Evolutionary conservation across 768 basidiomycete species (phyloP).

Genomic region (Agrocybe pediades): DNA sequence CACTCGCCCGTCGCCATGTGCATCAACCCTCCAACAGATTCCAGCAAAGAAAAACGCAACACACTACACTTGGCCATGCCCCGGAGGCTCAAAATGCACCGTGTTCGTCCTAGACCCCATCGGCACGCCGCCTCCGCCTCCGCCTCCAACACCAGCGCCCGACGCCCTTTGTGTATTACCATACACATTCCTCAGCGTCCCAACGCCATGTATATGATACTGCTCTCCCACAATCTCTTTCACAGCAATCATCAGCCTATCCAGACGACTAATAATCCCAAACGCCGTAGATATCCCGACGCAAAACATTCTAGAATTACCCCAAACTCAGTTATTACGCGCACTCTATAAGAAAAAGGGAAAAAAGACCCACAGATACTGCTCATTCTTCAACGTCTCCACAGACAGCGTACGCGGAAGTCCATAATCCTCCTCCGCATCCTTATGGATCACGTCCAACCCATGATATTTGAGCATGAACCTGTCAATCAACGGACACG

Average conservation of each 20-base stretch:
- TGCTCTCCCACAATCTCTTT: conserved; percentile 89
- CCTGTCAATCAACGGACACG: conserved; percentile 62
- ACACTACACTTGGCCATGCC: no score
- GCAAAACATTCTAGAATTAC: conserved; percentile 58
- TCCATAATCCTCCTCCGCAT: conserved; percentile 74
- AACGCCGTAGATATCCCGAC: conserved; percentile 74
- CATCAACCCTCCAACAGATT: no score
- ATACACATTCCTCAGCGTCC: conserved; percentile 15
- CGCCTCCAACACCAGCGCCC: background rate
- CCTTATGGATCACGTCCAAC: conserved; percentile 67
- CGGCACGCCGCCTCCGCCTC: conserved; percentile 5
- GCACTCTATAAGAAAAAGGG: background rate
- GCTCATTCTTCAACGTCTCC: conserved; percentile 74
- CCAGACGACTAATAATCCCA: conserved; percentile 70
- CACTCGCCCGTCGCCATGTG: no score
- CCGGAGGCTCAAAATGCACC: conserved; percentile 13
- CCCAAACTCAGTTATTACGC: background rate
- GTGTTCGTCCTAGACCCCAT: conserved; percentile 15
- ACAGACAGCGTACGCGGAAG: conserved; percentile 70
- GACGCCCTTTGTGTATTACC: background rate
- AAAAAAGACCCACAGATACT: conserved; percentile 64
- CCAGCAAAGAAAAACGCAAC: no score
- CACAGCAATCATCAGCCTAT: conserved; percentile 76
- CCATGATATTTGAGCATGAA: conserved; percentile 55
- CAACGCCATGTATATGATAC: conserved; percentile 79